Conservation (phyloP, 2,329 filamentous ascomycete genomes). For the Colletotrichum sublineola region DNA sequence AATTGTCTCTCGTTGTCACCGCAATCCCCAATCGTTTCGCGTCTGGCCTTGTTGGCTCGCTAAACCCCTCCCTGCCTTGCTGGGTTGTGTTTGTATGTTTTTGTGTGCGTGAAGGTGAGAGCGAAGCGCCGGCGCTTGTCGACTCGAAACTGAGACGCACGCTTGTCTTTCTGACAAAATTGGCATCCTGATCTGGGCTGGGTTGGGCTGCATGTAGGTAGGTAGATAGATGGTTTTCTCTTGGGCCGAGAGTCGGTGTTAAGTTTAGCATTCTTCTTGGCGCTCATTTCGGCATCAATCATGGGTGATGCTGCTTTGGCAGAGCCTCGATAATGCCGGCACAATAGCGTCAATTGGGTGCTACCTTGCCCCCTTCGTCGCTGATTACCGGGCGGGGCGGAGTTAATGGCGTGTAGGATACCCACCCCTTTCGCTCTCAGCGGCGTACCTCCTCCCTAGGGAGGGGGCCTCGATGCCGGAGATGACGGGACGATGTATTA, state of each 20-base stretch:
- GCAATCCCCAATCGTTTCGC: slow-evolving; percentile 30
- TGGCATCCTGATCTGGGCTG: slow-evolving; percentile 20
- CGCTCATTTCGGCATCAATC: slow-evolving; percentile 9
- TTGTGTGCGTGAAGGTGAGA: not conserved
- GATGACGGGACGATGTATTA: slow-evolving; percentile 20
- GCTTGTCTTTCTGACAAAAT: not conserved
- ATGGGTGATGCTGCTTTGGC: slow-evolving; percentile 31
- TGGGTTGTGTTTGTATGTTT: not conserved
- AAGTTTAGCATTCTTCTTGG: slow-evolving; percentile 31
- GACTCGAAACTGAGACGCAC: not conserved
- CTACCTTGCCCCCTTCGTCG: not conserved
- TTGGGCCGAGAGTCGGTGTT: not conserved
- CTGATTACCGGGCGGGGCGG: slow-evolving; percentile 18
- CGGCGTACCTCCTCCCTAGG: no score
- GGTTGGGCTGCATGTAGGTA: not conserved
- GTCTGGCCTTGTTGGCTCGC: slow-evolving; percentile 15
- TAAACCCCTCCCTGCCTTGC: not conserved
- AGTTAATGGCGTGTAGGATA: slow-evolving; percentile 7
- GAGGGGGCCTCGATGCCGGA: slow-evolving; percentile 24
- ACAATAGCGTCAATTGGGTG: slow-evolving; percentile 17
- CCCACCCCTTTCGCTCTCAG: slow-evolving; percentile 10
- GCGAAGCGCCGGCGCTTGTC: slow-evolving; percentile 23
- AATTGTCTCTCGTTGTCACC: slow-evolving; percentile 29
- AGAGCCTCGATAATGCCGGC: slow-evolving; percentile 38
- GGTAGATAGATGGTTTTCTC: no score